Evolutionary conservation across 441 rosid genomes (phyloP), one percentile per base, ranked within the genome.

Genomic region (Populus hybrid): DNA sequence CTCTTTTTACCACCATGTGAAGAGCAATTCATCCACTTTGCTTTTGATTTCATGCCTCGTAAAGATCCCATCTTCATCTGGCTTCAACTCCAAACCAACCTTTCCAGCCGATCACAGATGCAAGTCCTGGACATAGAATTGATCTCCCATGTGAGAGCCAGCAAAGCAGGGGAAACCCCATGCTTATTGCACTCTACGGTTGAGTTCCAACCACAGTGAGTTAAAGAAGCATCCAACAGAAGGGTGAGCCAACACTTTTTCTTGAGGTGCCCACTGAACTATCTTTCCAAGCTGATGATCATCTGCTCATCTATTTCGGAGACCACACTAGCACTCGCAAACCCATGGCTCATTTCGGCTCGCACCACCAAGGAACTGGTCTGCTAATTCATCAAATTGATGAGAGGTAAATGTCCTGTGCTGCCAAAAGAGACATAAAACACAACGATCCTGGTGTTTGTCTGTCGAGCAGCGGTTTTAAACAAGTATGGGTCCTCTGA

Each of bases 351-450:
- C 11, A 53, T 74, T 59, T 79, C 76, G n/a, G 42, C 70, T 26
- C 88, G 89, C 4, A 89, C 84, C 69, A 91, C 94, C 93, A 91
- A 71, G 90, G 78, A 82, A 92, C 90, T 21, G 87, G 83, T 30
- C 86, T 71, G 4, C 92, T 7, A 92, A 84, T 84, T 92, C 97
- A n/a, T 84, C 82, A 16, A 86, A 85, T 75, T 92, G 94, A 67
- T 84, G 87, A 73, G 90, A 90, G 75, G 78, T 80, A 75, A 92
- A 32, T 69, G 83, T 79, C 11, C 83, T 88, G 0, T 87, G 9
- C 89, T 85, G 0, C 97, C 96, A 19, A 90, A 90, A 14, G 97
- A 89, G 74, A 91, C 84, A 77, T 92, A 92, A 1, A 91, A 84
- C 8, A 90, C 96, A n/a, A n/a, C 1, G 97, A 91, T 0, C 84